phyloP scores from a whole-genome alignment of 441 rosid genomes.

The Populus hybrid region DNA sequence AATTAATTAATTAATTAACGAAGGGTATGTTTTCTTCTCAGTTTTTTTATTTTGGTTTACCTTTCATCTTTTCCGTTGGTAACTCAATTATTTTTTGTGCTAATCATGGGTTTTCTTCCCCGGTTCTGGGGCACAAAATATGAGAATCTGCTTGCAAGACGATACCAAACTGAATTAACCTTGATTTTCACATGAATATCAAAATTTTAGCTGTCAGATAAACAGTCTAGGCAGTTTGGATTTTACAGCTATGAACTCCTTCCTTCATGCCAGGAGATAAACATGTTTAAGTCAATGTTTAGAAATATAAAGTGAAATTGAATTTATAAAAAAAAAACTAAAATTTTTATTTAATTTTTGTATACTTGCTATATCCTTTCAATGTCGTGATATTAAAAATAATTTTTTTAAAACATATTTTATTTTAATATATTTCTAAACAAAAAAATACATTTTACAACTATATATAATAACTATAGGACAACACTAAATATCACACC shows the following conservation, averaged over 20 bases:
- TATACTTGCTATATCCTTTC: no score
- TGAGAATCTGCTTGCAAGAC: not conserved
- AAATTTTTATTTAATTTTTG: no score
- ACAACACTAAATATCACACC: no score
- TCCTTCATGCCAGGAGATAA: not conserved
- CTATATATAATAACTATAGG: no score
- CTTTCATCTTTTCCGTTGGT: not conserved
- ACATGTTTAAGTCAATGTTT: not conserved
- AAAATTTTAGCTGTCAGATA: not conserved
- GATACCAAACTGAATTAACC: not conserved
- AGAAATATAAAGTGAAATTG: accelerated
- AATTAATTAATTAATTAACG: no score
- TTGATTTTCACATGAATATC: not conserved
- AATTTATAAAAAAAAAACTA: no score
- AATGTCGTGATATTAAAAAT: no score
- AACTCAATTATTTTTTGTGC: not conserved
- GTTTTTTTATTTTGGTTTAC: not conserved
- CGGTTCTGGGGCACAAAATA: not conserved
- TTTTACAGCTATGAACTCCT: not conserved
- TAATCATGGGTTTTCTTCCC: not conserved
- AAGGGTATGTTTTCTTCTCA: not conserved
- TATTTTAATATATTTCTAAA: no score
- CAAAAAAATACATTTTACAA: no score
- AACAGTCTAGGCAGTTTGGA: not conserved
- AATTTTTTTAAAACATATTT: no score